Conservation (phyloP, 2,329 filamentous ascomycete species). For the Chaetomiaceae sp. region DNA sequence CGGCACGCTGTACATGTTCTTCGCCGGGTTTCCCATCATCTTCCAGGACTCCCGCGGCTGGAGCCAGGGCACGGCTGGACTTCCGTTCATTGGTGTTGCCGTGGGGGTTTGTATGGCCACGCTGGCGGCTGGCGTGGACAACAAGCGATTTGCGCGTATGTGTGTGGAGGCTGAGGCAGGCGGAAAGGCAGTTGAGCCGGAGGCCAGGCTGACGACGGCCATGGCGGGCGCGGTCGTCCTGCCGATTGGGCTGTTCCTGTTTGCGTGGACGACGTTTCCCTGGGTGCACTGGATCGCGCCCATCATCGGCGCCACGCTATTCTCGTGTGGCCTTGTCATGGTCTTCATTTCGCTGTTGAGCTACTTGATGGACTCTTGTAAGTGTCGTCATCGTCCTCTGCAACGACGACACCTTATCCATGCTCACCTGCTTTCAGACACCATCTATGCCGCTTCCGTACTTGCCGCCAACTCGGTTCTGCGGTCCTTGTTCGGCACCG, state of each 20-base stretch:
- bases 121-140: slow-evolving; percentile 58
- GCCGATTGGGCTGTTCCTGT: slow-evolving; percentile 48
- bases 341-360: slow-evolving; percentile 61
- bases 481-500: slow-evolving; percentile 64
- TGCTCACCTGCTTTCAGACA: slow-evolving; percentile 33
- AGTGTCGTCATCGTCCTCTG: neutral
- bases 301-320: slow-evolving; percentile 34
- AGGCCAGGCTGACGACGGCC: neutral
- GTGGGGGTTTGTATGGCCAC: slow-evolving; percentile 52
- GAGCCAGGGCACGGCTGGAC: slow-evolving; percentile 51
- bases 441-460: slow-evolving; percentile 70
- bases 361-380: slow-evolving; percentile 59
- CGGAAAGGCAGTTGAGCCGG: neutral
- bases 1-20: slow-evolving; percentile 53
- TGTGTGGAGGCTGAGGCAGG: slow-evolving; percentile 28
- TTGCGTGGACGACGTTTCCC: slow-evolving; percentile 56
- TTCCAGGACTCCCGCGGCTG: slow-evolving; percentile 56
- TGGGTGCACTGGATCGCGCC: slow-evolving; percentile 30
- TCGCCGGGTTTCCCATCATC: slow-evolving; percentile 59
- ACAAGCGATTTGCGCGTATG: slow-evolving; percentile 46
- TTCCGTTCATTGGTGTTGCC: slow-evolving; percentile 64
- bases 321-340: slow-evolving; percentile 45
- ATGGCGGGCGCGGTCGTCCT: neutral
- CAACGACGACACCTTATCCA: neutral
- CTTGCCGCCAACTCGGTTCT: slow-evolving; percentile 67